A percentile compares a stretch with the other conserved stretches of the same genome.
Conservation (phyloP, 176 grass and related monocot species). For the maize (Zea mays) region DNA sequence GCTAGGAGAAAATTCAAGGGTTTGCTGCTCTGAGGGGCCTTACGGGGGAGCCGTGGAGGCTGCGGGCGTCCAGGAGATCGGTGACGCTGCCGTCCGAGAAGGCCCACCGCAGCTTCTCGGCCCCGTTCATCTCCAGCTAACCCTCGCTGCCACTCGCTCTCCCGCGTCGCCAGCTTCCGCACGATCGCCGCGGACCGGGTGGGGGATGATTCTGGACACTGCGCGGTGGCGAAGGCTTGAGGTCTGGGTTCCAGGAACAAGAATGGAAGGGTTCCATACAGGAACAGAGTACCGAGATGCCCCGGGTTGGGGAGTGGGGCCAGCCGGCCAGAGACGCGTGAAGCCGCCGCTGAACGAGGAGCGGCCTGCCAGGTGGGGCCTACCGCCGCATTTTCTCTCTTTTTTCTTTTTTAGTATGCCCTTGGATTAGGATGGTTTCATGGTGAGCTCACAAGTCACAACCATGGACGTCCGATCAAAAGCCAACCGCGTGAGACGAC, state of each 20-base stretch:
- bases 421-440: too few relatives aligned
- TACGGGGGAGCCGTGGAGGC: conserved; percentile 48
- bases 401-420: background rate
- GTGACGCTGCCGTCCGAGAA: conserved; percentile 64
- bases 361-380: conserved; percentile 12
- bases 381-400: background rate
- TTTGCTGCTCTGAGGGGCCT: background rate
- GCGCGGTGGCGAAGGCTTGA: conserved; percentile 5
- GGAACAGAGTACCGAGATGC: too few relatives aligned
- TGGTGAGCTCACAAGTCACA: too few relatives aligned
- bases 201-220: conserved; percentile 43
- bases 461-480: too few relatives aligned
- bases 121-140: conserved; percentile 36
- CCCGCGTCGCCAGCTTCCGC: background rate
- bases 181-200: conserved; percentile 14
- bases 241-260: background rate
- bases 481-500: too few relatives aligned
- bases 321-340: conserved; percentile 24
- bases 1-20: background rate
- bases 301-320: background rate
- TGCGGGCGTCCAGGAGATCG: conserved; percentile 61
- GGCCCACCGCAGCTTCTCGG: conserved; percentile 60
- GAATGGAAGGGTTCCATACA: conserved; percentile 14
- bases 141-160: conserved; percentile 5
- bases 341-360: background rate